Base-by-base conservation (phyloP, 2,329 filamentous ascomycete species). In the Pyricularia grisea region DNA sequence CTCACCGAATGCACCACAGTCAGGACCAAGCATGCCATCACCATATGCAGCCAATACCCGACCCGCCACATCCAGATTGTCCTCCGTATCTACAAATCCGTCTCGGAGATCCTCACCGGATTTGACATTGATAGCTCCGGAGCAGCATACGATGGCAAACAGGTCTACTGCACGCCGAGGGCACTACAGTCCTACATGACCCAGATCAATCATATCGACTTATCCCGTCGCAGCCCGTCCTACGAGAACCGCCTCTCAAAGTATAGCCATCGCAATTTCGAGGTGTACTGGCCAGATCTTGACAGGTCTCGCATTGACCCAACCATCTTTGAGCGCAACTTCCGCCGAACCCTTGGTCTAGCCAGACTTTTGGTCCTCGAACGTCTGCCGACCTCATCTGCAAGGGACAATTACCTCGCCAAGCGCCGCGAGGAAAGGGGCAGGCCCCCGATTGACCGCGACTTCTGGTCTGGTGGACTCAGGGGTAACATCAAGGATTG, bases 101-200 rank as follows among this genome's bases (percentile, higher is more conserved):
- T 96, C 65, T 90, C 91, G 0, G 92, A 96, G 76, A 94, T 97
- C 50, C 83, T 97, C 28, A 93, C 92, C 3, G 93, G 93, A 0
- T 97, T 97, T 73, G 93, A 96, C 73, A 92, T 97, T 66, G 92
- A 95, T 76, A 93, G 90, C 76, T 90, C 92, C 0, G 92, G 92
- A 71, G 90, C 88, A 28, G 92, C 92, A 3, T 97, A 91, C 73
- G 88, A 95, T 76, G 93, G 93, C 50, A 85, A 85, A 25, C 90
- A 95, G 74, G 92, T 97, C 23, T 96, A 90, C 75, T 88, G 88
- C 28, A 89, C 90, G 2, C 93, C 93, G 1, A 86, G 93, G 69
- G 92, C 92, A 2, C 77, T 97, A 17, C 88, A 87, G 64, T 90
- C 92, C 11, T 94, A 90, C 77, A 89, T 94, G 75, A 94, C 92